phyloP scores from a whole-genome alignment of 352 stramenopile species.

The Phytophthora hibernalis region DNA sequence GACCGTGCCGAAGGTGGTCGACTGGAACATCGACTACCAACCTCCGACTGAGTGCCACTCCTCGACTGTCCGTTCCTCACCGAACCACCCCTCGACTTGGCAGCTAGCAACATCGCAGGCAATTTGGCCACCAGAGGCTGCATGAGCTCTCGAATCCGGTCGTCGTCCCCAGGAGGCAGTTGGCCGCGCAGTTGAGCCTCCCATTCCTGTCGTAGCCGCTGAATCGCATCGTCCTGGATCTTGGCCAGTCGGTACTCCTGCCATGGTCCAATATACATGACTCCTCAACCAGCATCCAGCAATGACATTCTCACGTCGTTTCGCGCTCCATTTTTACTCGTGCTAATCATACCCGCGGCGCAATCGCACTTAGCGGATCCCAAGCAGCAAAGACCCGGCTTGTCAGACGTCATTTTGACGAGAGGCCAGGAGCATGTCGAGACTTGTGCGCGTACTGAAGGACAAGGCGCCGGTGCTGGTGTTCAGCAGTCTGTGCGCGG shows the following conservation, averaged over 20 bases:
- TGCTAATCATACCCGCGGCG: conserved; percentile 25
- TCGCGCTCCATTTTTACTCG: conserved; percentile 21
- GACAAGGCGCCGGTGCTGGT: conserved; percentile 62
- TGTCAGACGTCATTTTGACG: conserved; percentile 8
- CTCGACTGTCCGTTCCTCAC: conserved; percentile 12
- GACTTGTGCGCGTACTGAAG: conserved; percentile 34
- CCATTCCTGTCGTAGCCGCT: conserved; percentile 71
- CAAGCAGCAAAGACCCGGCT: conserved; percentile 22
- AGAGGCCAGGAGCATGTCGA: conserved; percentile 18
- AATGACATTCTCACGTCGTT: conserved; percentile 26
- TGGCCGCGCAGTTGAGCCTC: conserved; percentile 66
- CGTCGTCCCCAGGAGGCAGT: conserved; percentile 55
- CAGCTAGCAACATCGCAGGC: conserved; percentile 65
- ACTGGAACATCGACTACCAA: conserved; percentile 33
- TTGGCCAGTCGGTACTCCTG: conserved; percentile 88
- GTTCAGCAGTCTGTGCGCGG: conserved; percentile 49
- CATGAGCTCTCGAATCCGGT: conserved; percentile 79
- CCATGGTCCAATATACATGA: conserved; percentile 88
- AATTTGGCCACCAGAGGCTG: conserved; percentile 78
- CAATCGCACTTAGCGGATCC: conserved; percentile 34
- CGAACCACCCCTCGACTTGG: conserved; percentile 36
- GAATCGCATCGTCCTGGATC: conserved; percentile 82
- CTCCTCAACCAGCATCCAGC: not conserved
- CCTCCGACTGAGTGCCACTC: conserved; percentile 15
- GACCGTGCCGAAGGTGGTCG: conserved; percentile 30